Conservation (phyloP, 140 eudicot genomes). For the Ambrosia hybrid region DNA sequence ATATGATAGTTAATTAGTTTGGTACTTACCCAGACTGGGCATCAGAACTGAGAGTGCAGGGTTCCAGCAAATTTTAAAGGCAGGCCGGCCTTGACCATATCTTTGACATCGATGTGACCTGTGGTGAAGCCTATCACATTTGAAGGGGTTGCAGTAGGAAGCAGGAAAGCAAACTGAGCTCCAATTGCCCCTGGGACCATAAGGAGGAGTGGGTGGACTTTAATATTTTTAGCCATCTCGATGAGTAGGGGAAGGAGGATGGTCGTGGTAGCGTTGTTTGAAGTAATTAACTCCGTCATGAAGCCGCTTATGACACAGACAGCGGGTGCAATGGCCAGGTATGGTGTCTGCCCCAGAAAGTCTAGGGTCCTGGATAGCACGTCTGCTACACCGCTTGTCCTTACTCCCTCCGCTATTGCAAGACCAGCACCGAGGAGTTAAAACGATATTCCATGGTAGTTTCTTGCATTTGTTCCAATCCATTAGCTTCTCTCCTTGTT, state of each 20-base stretch:
- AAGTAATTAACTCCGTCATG: constrained; percentile 70
- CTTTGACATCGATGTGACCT: constrained; percentile 60
- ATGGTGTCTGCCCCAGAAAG: constrained; percentile 64
- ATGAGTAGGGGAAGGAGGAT: constrained; percentile 67
- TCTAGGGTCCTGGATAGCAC: constrained; percentile 47
- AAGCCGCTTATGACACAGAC: constrained; percentile 56
- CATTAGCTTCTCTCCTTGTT: constrained; percentile 79
- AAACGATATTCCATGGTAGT: constrained; percentile 76
- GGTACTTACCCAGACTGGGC: constrained; percentile 52
- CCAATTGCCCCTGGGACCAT: constrained; percentile 85
- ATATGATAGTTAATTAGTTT: neutral
- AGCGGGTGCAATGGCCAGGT: constrained; percentile 60
- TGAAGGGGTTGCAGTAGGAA: constrained; percentile 83
- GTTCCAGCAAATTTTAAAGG: constrained; percentile 65
- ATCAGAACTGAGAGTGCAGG: constrained; percentile 52
- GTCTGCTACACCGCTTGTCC: constrained; percentile 76
- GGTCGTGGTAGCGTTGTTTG: constrained; percentile 83
- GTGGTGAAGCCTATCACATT: constrained; percentile 80
- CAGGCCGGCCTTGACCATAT: constrained; percentile 63
- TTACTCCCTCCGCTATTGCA: constrained; percentile 89
- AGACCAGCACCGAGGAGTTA: constrained; percentile 89
- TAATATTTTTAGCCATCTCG: constrained; percentile 65
- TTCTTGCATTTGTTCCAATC: constrained; percentile 98
- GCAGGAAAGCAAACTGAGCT: constrained; percentile 71
- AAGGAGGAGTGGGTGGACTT: constrained; percentile 65